phyloP scores from a whole-genome alignment of 345 rosid species.

The Populus nigra region DNA sequence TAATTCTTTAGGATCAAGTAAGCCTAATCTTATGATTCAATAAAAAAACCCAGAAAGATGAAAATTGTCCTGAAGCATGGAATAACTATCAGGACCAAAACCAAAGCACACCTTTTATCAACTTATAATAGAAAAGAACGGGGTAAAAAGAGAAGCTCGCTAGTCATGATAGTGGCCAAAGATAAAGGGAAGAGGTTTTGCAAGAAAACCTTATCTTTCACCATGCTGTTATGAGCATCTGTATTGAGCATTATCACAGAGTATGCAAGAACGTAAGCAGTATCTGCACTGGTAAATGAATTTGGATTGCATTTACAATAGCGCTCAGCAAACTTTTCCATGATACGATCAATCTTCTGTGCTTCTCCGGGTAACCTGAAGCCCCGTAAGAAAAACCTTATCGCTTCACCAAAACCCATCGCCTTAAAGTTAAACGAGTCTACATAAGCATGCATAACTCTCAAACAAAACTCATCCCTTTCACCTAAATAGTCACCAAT shows the following conservation, averaged over 20 bases:
- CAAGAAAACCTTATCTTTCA: conserved; percentile 86
- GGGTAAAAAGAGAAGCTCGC: neutral
- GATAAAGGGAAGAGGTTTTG: conserved; percentile 17
- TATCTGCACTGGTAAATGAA: conserved; percentile 92
- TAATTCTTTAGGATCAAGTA: neutral
- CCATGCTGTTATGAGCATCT: conserved; percentile 94
- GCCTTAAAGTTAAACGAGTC: conserved; percentile 85
- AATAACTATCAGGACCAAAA: neutral
- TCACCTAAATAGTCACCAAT: conserved; percentile 98
- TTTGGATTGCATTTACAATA: conserved; percentile 87
- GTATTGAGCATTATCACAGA: conserved; percentile 97
- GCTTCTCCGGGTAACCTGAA: conserved; percentile 97
- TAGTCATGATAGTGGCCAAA: neutral
- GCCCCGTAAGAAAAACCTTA: conserved; percentile 88
- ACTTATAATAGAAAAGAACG: neutral
- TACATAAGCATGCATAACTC: conserved; percentile 95
- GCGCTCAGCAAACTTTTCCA: conserved; percentile 98
- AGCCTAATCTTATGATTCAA: neutral
- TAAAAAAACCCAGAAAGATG: neutral
- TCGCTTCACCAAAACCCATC: conserved; percentile 80
- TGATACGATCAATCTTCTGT: conserved; percentile 96
- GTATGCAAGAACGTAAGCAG: conserved; percentile 94
- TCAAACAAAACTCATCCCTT: conserved; percentile 84
- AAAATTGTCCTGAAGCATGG: neutral
- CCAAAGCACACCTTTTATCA: conserved; percentile 5